Conservation (phyloP, 164 flowering plant species). For the Liriodendron chinense region DNA sequence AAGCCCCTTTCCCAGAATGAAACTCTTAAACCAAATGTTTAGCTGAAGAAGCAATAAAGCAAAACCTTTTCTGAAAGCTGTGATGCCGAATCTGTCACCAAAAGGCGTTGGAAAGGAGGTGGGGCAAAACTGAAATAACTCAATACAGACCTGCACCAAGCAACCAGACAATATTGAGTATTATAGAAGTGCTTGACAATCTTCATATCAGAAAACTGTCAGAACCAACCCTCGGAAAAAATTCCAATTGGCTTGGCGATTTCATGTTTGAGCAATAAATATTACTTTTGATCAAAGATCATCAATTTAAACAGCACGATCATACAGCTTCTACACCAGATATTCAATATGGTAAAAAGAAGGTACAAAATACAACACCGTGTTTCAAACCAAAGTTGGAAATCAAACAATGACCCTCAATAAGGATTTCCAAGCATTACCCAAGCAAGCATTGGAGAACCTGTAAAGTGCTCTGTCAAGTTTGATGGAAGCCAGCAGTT, state of each 20-base stretch:
- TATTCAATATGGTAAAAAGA: not conserved
- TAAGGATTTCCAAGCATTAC: too few species aligned
- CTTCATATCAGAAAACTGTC: not conserved
- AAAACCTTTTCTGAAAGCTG: slow-evolving; percentile 27
- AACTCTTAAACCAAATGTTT: too few species aligned
- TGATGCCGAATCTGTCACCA: slow-evolving; percentile 13
- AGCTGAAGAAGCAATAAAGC: not conserved
- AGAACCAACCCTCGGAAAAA: not conserved
- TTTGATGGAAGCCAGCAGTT: too few species aligned
- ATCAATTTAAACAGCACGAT: not conserved
- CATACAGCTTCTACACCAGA: too few species aligned
- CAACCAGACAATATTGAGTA: not conserved
- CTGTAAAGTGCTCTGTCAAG: too few species aligned
- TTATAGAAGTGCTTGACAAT: not conserved
- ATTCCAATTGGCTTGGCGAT: not conserved
- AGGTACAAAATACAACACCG: not conserved
- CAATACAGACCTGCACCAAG: slow-evolving; percentile 51
- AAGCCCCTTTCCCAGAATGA: too few species aligned
- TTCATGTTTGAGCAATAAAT: not conserved
- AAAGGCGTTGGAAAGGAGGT: slow-evolving; percentile 65
- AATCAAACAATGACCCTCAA: too few species aligned
- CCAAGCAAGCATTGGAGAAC: too few species aligned
- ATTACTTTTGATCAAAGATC: not conserved
- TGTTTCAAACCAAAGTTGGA: too few species aligned
- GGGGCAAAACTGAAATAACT: slow-evolving; percentile 69